These are phyloP conservation scores for Podospora bellae-mahoneyi DNA, from an alignment of 495 filamentous ascomycete species.

Conservation along the genomic window DNA sequence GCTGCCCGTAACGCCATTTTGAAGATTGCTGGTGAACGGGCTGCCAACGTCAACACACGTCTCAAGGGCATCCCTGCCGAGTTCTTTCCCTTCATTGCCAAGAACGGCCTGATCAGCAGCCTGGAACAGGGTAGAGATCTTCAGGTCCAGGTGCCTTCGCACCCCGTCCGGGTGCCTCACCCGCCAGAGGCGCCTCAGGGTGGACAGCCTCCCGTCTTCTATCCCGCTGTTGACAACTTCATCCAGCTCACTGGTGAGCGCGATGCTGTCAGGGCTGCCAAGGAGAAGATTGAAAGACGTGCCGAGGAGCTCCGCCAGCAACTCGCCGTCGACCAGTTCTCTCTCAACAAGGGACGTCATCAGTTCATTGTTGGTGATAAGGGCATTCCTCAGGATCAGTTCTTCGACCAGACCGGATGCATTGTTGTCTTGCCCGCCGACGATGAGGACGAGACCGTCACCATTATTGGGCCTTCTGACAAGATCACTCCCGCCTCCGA, in stretches of 20 bases:
- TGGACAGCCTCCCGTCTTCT: constrained; percentile 64
- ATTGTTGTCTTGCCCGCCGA: constrained; percentile 73
- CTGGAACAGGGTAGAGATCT: constrained; percentile 63
- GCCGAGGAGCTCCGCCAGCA: constrained; percentile 66
- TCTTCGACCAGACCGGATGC: constrained; percentile 88
- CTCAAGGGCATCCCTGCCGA: constrained; percentile 81
- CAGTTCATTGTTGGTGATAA: constrained; percentile 86
- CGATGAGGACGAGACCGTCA: constrained; percentile 73
- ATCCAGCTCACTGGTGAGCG: constrained; percentile 89
- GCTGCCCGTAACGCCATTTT: constrained; percentile 78
- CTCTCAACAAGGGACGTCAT: constrained; percentile 74
- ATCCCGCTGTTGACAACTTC: constrained; percentile 59
- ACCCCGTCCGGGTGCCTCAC: constrained; percentile 67
- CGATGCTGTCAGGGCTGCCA: constrained; percentile 71
- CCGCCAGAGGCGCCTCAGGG: constrained; percentile 62
- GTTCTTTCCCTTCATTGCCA: constrained; percentile 91
- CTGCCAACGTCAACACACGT: constrained; percentile 71
- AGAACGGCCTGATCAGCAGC: constrained; percentile 61
- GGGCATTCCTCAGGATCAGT: constrained; percentile 73
- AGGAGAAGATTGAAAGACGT: constrained; percentile 71
- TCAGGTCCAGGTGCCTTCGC: constrained; percentile 73
- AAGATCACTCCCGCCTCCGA: constrained; percentile 69
- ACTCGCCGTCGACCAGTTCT: constrained; percentile 67
- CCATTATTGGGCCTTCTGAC: constrained; percentile 74
- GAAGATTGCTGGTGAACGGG: constrained; percentile 79